These are phyloP conservation scores for Smithsoniella earleae DNA, from an alignment of 163 green algal genomes.

Conservation along the genomic window DNA sequence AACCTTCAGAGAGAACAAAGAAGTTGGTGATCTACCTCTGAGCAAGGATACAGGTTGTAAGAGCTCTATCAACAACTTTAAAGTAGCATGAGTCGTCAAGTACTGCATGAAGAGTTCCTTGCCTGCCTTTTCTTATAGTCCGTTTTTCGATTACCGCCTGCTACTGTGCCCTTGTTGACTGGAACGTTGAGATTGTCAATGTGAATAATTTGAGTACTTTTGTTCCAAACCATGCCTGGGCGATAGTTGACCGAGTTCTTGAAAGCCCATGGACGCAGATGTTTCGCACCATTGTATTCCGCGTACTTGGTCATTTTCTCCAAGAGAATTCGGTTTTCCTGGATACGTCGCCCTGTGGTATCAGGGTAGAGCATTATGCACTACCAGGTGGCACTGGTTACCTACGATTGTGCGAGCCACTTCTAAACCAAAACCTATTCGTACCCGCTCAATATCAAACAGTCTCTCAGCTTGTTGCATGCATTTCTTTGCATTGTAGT, in stretches of 20 bases:
- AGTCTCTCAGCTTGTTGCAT: constrained; percentile 14
- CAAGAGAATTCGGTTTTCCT: constrained; percentile 19
- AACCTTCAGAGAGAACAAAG: no score
- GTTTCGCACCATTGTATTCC: constrained; percentile 10
- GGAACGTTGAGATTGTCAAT: constrained; percentile 29
- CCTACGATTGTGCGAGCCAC: no score
- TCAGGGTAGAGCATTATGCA: no score
- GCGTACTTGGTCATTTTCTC: constrained; percentile 30
- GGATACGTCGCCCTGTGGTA: no score
- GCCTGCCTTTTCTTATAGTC: constrained; percentile 4
- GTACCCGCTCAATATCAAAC: constrained; percentile 27
- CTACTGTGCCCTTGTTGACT: background rate
- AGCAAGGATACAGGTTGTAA: no score
- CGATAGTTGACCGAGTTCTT: constrained; percentile 17
- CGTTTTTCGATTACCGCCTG: constrained; percentile 10
- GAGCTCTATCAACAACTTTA: no score
- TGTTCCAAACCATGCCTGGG: background rate
- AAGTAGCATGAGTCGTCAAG: no score
- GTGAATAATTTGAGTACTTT: background rate
- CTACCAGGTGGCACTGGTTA: no score
- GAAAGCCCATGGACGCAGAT: constrained; percentile 22
- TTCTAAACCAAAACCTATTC: no score
- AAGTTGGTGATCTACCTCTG: no score
- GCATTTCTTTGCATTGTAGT: constrained; percentile 29
- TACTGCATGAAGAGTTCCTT: no score